phyloP scores from a whole-genome alignment of 1,284 basidiomycete species.

The Austroboletus olivaceoglutinosus region DNA sequence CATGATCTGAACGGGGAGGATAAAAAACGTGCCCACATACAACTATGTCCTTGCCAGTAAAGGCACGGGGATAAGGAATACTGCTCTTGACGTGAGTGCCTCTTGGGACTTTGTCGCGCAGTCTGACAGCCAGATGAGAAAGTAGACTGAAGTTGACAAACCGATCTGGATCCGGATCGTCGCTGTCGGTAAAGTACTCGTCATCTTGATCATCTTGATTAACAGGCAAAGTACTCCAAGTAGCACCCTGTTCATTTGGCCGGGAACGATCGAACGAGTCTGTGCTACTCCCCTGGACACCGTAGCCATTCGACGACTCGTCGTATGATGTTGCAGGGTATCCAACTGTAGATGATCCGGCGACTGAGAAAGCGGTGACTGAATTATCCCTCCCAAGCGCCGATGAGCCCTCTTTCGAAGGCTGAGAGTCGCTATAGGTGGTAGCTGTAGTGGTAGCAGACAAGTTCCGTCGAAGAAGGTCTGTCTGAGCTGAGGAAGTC shows the following conservation, averaged over 20 bases:
- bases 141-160: conserved; percentile 88
- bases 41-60: conserved; percentile 91
- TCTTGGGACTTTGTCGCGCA: conserved; percentile 83
- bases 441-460: conserved; percentile 31
- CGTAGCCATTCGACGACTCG: conserved; percentile 23
- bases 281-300: conserved; percentile 15
- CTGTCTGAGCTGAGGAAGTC: conserved; percentile 30
- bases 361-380: conserved; percentile 13
- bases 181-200: conserved; percentile 63
- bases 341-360: conserved; percentile 26
- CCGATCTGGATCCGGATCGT: conserved; percentile 70
- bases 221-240: conserved; percentile 42
- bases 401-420: conserved; percentile 16
- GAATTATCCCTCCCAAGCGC: conserved; percentile 16
- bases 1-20: not conserved
- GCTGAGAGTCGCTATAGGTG: conserved; percentile 18
- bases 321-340: conserved; percentile 14
- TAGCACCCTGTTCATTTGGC: conserved; percentile 25
- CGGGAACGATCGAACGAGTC: conserved; percentile 32
- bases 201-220: conserved; percentile 49
- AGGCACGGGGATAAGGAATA: conserved; percentile 82
- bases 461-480: conserved; percentile 22
- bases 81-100: conserved; percentile 89
- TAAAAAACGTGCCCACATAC: conserved; percentile 48
- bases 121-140: conserved; percentile 83